Evolutionary conservation across 371 early-diverging fungal genomes (phyloP), one percentile per base, ranked within the genome.

Genomic region (Umbelopsis sp.): DNA sequence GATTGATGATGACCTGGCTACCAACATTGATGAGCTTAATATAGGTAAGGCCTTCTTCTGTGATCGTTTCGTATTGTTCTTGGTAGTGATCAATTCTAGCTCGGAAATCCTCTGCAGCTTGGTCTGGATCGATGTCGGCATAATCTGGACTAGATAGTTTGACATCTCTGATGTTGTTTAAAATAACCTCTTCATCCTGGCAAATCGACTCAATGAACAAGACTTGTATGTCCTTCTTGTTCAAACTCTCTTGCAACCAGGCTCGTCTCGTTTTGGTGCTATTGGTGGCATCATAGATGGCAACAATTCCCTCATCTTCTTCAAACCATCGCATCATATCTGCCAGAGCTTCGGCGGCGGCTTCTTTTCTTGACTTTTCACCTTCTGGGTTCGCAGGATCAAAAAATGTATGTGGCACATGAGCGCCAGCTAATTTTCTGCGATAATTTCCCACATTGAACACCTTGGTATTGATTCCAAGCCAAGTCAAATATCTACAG

Each of bases 211-310:
- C 99, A 65, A 97, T 92, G 73, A 98, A 99, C 80, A 99, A 89
- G 16, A 96, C 94, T 52, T 95, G 91, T 45, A 97, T 84, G 69
- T 89, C 84, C 24, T 89, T 81, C 69, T 87, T 80, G 22, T 82
- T 78, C 68, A 93, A 90, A 53, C 48, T 69, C 8, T 92, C 87
- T 29, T 89, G 74, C 20, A 98, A 74, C 83, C 87, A 84, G 63
- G 81, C 72, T 70, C 99, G 81, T 69, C 97, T 83, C 48, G 88
- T 88, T 18, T 77, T 80, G 0, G 98, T 98, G 22, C 96, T 92
- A 77, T 99, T 99, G 22, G 98, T 98, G 29, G 97, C 99, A 74
- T 99, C 99, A 73, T 97, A 97, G 24, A 97, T 85, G 12, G 94
- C 98, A 22, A 97, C 94, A 24, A 86, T 85, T n/a, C 90, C 92